Evolutionary conservation across 2,329 filamentous ascomycete species (phyloP).

Genomic region (Tympanopsis confertula): DNA sequence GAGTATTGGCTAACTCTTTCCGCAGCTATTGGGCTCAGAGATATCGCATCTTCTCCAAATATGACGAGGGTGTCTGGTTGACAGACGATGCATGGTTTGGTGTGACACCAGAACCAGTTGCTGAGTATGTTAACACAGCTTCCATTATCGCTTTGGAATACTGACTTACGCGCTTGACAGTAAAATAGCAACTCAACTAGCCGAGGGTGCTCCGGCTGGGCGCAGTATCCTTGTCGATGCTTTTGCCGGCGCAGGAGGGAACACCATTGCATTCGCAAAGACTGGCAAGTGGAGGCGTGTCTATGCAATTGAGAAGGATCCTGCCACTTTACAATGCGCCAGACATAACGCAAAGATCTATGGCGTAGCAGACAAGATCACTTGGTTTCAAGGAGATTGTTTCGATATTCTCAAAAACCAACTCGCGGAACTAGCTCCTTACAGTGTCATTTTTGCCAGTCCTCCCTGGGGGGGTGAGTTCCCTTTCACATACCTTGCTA

Average conservation of each 20-base stretch:
- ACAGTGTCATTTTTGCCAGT: not conserved
- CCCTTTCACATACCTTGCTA: not conserved
- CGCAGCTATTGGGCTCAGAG: slow-evolving; percentile 81
- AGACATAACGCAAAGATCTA: slow-evolving; percentile 86
- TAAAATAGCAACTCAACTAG: not conserved
- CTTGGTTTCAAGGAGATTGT: slow-evolving; percentile 78
- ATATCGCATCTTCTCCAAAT: slow-evolving; percentile 75
- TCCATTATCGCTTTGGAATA: not conserved
- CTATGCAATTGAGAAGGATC: slow-evolving; percentile 79
- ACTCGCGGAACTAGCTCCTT: not conserved
- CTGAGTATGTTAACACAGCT: slow-evolving; percentile 49
- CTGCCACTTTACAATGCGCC: slow-evolving; percentile 71
- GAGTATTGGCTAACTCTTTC: not conserved
- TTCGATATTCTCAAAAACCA: slow-evolving; percentile 57
- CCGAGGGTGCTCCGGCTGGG: not conserved
- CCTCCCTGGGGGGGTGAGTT: slow-evolving; percentile 1
- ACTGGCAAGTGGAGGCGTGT: slow-evolving; percentile 70
- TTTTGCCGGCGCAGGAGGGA: slow-evolving; percentile 86
- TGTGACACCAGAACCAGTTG: slow-evolving; percentile 86
- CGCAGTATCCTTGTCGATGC: slow-evolving; percentile 64
- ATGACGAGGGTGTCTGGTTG: slow-evolving; percentile 79
- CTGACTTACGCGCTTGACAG: not conserved
- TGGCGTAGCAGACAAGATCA: slow-evolving; percentile 66
- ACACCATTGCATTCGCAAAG: slow-evolving; percentile 85
- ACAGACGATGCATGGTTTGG: slow-evolving; percentile 95